Percentiles rank a stretch among this genome's conserved stretches.
Conservation (phyloP, 2,329 filamentous ascomycete genomes). For the Fusarium marasasianum region DNA sequence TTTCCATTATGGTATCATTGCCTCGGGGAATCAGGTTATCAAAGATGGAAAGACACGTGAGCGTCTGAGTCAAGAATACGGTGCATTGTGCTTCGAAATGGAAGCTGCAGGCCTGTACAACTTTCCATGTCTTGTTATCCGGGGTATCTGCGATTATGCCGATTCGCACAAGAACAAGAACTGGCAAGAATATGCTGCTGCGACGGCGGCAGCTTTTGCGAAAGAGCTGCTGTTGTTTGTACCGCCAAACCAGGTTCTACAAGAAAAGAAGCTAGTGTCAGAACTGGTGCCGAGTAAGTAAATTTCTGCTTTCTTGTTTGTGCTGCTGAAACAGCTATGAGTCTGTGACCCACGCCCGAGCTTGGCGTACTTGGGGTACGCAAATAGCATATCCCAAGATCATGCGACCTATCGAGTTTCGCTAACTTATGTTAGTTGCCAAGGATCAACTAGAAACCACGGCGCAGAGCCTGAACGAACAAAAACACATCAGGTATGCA, state of each 20-base stretch:
- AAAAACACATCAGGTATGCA: not conserved
- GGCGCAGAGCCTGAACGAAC: not conserved
- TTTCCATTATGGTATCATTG: not conserved
- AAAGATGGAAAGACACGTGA: not conserved
- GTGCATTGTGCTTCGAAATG: not conserved
- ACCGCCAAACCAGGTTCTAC: not conserved
- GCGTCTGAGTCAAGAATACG: not conserved
- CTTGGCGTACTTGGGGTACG: too few relatives aligned
- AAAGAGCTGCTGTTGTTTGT: not conserved
- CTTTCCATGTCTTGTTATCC: not conserved
- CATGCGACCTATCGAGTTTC: not conserved
- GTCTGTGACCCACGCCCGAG: too few relatives aligned
- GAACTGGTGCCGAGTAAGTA: not conserved
- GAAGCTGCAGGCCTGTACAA: not conserved
- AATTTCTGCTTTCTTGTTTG: too few relatives aligned
- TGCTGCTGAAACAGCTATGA: too few relatives aligned
- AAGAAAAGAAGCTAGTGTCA: not conserved
- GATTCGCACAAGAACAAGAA: not conserved
- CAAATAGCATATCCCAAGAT: too few relatives aligned
- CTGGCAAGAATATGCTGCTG: not conserved
- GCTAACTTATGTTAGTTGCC: not conserved
- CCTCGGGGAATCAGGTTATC: not conserved
- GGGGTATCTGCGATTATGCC: not conserved
- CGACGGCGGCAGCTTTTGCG: not conserved
- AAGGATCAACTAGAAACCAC: not conserved